phyloP scores from a whole-genome alignment of 75 land plant species.

The Isoetes taiwanensis region DNA sequence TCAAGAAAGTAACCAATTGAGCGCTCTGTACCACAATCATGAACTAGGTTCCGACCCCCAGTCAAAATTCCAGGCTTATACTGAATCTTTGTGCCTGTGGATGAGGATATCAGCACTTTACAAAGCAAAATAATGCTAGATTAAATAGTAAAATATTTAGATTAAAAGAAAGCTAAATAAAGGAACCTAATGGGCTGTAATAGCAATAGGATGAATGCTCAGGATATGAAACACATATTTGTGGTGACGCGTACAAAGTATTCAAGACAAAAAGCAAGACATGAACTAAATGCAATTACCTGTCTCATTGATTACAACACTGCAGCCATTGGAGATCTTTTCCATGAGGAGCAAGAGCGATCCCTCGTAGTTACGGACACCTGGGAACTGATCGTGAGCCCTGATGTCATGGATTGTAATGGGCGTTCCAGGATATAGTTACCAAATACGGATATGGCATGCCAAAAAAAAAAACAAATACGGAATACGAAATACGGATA shows the following conservation, averaged over 20 bases:
- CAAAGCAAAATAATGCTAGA: too few relatives aligned
- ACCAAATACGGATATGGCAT: too few relatives aligned
- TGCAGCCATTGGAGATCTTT: constrained; percentile 67
- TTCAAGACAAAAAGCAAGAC: background rate
- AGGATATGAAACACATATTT: background rate
- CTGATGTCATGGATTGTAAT: constrained; percentile 65
- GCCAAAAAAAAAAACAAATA: too few relatives aligned
- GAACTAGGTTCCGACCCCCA: constrained; percentile 63
- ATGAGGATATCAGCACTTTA: too few relatives aligned
- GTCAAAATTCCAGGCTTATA: constrained; percentile 84
- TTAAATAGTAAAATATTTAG: too few relatives aligned
- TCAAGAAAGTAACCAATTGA: constrained; percentile 91
- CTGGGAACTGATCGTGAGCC: constrained; percentile 44
- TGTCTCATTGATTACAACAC: constrained; percentile 86
- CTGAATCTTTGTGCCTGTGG: constrained; percentile 77
- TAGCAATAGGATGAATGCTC: background rate
- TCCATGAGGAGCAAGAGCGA: constrained; percentile 79
- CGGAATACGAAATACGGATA: too few relatives aligned
- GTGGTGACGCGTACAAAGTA: background rate
- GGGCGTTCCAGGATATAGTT: constrained; percentile 38
- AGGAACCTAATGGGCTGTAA: too few relatives aligned
- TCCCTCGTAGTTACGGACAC: constrained; percentile 69
- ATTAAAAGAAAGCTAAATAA: too few relatives aligned
- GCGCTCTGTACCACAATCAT: constrained; percentile 72
- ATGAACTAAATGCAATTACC: constrained; percentile 23